Base-by-base conservation (phyloP, 2,329 filamentous ascomycete genomes). In the Xylaria polymorpha region DNA sequence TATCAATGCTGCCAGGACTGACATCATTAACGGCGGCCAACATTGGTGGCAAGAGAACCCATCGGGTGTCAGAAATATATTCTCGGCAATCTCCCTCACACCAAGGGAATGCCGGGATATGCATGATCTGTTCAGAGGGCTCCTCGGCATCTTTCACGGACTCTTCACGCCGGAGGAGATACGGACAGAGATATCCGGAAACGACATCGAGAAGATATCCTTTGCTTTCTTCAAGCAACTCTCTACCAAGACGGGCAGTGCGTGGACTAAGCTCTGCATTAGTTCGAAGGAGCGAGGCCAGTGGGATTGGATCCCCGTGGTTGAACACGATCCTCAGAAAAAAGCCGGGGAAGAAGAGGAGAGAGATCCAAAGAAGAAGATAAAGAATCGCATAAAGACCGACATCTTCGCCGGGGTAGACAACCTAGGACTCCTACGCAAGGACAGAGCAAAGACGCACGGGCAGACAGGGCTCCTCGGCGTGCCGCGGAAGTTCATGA, bases 31-130 rank as follows among this genome's bases (percentile, higher is more conserved):
- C 55, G 77, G 78, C 8, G 77, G 78, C 2, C 72, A 73, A n/a
- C 37, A 37, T 4, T 80, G 77, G 78, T 79, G 78, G 78, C 56
- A 60, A n/a, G 74, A 77, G 22, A 80, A 79, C 53, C 67, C 74
- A 64, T 73, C 72, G 50, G 78, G 78, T 1, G 68, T 79, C 10
- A 74, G 75, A 64, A 79, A 79, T 57, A 73, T 80, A 8, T 80
- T 80, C 66, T 79, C 78, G 0, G 78, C 77, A 48, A 72, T 79
- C 32, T 78, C 78, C 2, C 72, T 79, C 10, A 67, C 15, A 9
- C 72, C 74, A 15, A 69, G 78, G 8, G 56, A 71, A 59, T 77
- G 75, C 55, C 14, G 44, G 20, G 39, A 56, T 12, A 68, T 50
- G 64, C 10, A 25, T 0, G 69, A 71, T 56, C 71, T 77, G n/a